Conservation (phyloP, 2,329 filamentous ascomycete genomes). For the Xylaria digitata region DNA sequence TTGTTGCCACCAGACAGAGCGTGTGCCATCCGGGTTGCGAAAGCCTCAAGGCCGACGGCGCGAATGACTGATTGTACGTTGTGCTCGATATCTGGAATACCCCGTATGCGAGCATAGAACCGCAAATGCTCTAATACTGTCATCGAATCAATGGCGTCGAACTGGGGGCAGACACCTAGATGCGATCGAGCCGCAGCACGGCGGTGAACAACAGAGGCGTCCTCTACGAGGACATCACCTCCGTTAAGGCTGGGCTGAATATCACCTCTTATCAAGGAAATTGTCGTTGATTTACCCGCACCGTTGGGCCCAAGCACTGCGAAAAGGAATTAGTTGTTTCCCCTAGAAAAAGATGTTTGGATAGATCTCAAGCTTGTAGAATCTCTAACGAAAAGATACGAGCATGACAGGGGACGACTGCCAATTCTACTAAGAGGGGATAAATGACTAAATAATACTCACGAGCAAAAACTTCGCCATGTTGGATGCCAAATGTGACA, state of each 20-base stretch:
- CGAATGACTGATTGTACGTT: conserved; percentile 83
- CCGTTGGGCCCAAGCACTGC: conserved; percentile 85
- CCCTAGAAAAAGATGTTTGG: not conserved
- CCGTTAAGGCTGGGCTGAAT: conserved; percentile 75
- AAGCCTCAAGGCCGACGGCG: conserved; percentile 80
- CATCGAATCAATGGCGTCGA: conserved; percentile 90
- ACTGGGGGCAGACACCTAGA: conserved; percentile 92
- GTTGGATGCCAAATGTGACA: conserved; percentile 82
- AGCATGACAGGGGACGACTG: not conserved
- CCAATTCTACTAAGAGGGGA: not conserved
- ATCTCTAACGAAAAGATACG: not conserved
- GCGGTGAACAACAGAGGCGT: conserved; percentile 77
- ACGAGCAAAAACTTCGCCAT: conserved; percentile 83
- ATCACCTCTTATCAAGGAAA: conserved; percentile 90
- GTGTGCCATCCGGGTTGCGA: conserved; percentile 78
- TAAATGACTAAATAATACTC: conserved; percentile 5
- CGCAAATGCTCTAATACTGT: conserved; percentile 86
- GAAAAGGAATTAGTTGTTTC: conserved; percentile 8
- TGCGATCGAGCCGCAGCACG: conserved; percentile 78
- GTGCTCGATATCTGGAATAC: conserved; percentile 77
- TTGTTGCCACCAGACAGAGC: conserved; percentile 92
- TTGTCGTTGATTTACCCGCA: conserved; percentile 90
- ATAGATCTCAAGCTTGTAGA: not conserved
- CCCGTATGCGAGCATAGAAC: conserved; percentile 88
- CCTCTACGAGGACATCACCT: conserved; percentile 86